Conservation (phyloP, 2,329 filamentous ascomycete species). For the Ustilaginoidea virens region DNA sequence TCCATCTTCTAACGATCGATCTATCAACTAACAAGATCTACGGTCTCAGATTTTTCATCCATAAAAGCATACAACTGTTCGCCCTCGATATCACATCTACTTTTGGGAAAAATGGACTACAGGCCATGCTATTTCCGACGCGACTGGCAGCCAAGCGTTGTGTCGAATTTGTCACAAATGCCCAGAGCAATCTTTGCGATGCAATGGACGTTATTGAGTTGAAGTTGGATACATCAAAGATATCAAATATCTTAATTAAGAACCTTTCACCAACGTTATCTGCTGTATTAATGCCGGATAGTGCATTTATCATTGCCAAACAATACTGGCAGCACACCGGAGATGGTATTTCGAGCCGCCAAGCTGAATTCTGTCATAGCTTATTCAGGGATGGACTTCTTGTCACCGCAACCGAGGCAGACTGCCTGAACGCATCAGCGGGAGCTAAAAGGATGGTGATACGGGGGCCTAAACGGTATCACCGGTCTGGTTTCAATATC, state of each 20-base stretch:
- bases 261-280: conserved; percentile 45
- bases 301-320: conserved; percentile 61
- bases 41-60: conserved; percentile 75
- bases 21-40: conserved; percentile 1
- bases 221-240: conserved; percentile 39
- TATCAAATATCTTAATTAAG: conserved; percentile 33
- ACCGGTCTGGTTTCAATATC: conserved; percentile 29
- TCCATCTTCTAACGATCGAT: background rate
- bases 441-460: conserved; percentile 21
- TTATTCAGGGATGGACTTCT: conserved; percentile 56
- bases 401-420: conserved; percentile 14
- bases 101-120: conserved; percentile 45
- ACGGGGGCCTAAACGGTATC: conserved; percentile 72
- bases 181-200: conserved; percentile 31
- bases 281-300: conserved; percentile 55
- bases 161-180: conserved; percentile 51
- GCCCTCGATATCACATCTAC: conserved; percentile 49
- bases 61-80: conserved; percentile 65
- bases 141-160: conserved; percentile 55
- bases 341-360: conserved; percentile 79
- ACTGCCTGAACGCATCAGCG: conserved; percentile 12
- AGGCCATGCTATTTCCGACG: conserved; percentile 75
- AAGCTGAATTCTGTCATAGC: conserved; percentile 75
- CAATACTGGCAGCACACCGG: conserved; percentile 96
- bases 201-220: conserved; percentile 46